These are phyloP conservation scores for Camellia granthamiana DNA, from an alignment of 148 eudicot species.

Conservation along the genomic window DNA sequence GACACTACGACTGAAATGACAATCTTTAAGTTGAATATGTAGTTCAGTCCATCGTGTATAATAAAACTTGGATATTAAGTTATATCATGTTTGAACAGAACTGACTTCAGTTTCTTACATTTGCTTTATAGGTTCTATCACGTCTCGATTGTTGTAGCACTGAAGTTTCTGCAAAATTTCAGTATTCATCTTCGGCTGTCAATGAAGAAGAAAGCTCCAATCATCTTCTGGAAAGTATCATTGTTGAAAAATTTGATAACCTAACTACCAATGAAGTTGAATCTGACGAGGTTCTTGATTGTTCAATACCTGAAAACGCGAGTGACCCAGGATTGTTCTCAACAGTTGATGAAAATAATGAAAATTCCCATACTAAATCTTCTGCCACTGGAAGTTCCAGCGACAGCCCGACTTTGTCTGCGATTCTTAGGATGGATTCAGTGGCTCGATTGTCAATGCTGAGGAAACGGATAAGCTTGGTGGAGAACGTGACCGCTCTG, in stretches of 20 bases:
- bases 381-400: conserved; percentile 3
- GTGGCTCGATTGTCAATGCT: conserved; percentile 57
- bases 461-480: conserved; percentile 47
- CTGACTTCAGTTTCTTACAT: background rate
- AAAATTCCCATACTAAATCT: conserved; percentile 13
- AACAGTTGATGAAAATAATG: conserved; percentile 6
- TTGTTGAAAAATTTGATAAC: conserved; percentile 11
- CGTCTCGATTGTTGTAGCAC: conserved; percentile 29
- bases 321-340: background rate
- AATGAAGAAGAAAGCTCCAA: conserved; percentile 22
- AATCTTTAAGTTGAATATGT: background rate
- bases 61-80: background rate
- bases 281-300: background rate
- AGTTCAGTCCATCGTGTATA: background rate
- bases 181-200: background rate
- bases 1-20: background rate
- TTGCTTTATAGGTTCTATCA: conserved; percentile 42
- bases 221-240: conserved; percentile 17
- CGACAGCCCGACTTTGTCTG: conserved; percentile 53
- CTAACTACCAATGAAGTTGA: conserved; percentile 14
- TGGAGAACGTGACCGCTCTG: conserved; percentile 36
- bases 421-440: conserved; percentile 56
- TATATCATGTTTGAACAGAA: background rate
- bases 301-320: conserved; percentile 7
- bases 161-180: conserved; percentile 18